phyloP scores from a whole-genome alignment of 495 filamentous ascomycete genomes.

The Daldinia bambusicola region DNA sequence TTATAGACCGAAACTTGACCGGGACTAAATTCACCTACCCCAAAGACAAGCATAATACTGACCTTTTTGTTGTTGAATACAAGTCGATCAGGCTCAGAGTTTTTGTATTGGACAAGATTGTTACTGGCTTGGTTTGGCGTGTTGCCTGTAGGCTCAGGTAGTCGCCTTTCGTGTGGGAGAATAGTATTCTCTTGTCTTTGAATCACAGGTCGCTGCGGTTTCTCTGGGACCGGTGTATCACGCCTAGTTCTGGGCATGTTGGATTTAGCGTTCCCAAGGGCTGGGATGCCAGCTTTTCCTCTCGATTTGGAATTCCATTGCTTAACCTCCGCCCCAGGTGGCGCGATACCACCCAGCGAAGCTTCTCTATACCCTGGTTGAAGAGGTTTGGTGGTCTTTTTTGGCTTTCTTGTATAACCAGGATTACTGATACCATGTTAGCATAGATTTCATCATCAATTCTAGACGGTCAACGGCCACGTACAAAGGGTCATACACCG shows the following conservation, averaged over 20 bases:
- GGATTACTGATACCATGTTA: conserved; percentile 26
- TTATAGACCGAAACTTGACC: conserved; percentile 12
- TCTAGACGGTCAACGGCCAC: not conserved
- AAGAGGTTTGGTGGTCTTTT: not conserved
- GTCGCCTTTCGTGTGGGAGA: not conserved
- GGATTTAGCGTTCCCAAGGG: not conserved
- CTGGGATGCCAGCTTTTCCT: not conserved
- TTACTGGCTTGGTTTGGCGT: not conserved
- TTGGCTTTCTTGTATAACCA: not conserved
- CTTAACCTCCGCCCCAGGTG: conserved; percentile 30
- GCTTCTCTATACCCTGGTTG: conserved; percentile 6
- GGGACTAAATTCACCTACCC: not conserved
- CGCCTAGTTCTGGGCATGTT: not conserved
- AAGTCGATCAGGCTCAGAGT: not conserved
- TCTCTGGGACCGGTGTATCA: not conserved
- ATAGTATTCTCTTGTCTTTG: not conserved
- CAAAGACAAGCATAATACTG: not conserved
- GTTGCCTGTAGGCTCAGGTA: not conserved
- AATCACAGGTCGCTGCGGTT: not conserved
- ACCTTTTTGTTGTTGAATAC: not conserved
- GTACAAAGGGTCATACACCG: conserved; percentile 24
- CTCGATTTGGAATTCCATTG: conserved; percentile 30
- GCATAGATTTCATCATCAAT: not conserved
- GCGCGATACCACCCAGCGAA: conserved; percentile 33
- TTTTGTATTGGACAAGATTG: not conserved